Conservation (phyloP, 768 basidiomycete species). For the Mycena vulgaris region DNA sequence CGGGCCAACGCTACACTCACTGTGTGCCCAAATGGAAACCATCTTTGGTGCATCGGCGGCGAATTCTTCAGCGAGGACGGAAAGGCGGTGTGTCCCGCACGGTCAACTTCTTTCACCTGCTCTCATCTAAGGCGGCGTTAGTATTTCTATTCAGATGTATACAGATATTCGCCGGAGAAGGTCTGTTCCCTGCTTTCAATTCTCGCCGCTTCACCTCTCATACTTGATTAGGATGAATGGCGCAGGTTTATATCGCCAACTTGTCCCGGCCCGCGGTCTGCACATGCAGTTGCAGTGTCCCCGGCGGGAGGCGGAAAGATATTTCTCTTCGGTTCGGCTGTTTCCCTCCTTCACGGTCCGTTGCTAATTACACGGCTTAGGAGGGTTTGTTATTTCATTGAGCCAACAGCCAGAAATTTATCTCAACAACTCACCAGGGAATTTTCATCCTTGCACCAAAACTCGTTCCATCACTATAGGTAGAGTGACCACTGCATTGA, state of each 20-base stretch:
- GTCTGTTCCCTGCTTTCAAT: constrained; percentile 46
- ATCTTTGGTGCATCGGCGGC: constrained; percentile 89
- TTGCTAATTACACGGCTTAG: not conserved
- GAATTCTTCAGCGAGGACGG: constrained; percentile 92
- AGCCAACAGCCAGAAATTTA: not conserved
- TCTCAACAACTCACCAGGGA: constrained; percentile 74
- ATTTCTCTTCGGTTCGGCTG: constrained; percentile 78
- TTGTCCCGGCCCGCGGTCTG: constrained; percentile 90
- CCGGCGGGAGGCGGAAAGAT: constrained; percentile 89
- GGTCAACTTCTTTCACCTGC: not conserved
- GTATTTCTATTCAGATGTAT: constrained; percentile 93
- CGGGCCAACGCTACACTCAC: constrained; percentile 89
- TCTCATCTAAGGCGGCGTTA: constrained; percentile 42
- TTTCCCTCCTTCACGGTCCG: not conserved
- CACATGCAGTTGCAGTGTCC: constrained; percentile 84
- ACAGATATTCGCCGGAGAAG: constrained; percentile 89
- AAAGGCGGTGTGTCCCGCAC: constrained; percentile 68
- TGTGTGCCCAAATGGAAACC: constrained; percentile 83
- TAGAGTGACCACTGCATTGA: too few relatives aligned
- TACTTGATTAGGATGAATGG: constrained; percentile 82
- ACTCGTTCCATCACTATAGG: constrained; percentile 78
- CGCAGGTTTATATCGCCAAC: constrained; percentile 86
- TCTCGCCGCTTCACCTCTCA: not conserved
- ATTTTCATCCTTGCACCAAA: constrained; percentile 88
- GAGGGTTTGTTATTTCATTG: constrained; percentile 22